Conservation (phyloP, 1,284 basidiomycete species). For the Takashimella tepidaria region DNA sequence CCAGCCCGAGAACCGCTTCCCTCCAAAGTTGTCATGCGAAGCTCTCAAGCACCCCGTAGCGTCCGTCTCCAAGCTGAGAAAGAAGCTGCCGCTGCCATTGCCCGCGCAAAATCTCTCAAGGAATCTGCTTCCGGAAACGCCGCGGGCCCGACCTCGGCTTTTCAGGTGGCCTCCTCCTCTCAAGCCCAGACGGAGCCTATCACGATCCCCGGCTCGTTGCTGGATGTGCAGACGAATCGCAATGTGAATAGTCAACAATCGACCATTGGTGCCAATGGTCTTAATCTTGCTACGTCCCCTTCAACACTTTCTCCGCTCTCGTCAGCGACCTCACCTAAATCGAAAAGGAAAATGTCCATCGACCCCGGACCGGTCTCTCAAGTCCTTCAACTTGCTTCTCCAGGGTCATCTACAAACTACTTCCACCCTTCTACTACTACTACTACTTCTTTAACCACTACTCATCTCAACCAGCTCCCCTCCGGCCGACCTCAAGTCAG, state of each 20-base stretch:
- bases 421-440: conserved; percentile 11
- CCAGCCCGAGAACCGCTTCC: conserved; percentile 21
- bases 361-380: conserved; percentile 41
- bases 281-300: not conserved
- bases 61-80: conserved; percentile 26
- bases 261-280: conserved; percentile 8
- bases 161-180: conserved; percentile 1
- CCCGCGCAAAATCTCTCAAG: too few species aligned
- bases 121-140: too few species aligned
- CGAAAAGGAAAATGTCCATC: conserved; percentile 40
- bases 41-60: conserved; percentile 43
- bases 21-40: conserved; percentile 25
- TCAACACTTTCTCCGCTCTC: not conserved
- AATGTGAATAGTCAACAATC: conserved; percentile 8
- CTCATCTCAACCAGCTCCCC: conserved; percentile 1
- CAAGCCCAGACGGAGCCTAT: too few species aligned
- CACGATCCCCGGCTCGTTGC: not conserved
- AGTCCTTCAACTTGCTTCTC: conserved; percentile 33
- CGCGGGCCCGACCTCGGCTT: not conserved
- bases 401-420: conserved; percentile 15
- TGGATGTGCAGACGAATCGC: too few species aligned
- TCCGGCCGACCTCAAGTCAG: conserved; percentile 27
- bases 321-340: not conserved
- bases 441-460: not conserved
- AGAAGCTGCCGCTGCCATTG: not conserved